These are phyloP conservation scores for Arthrinium phaeospermum DNA, from an alignment of 2,329 filamentous ascomycete species.

Conservation along the genomic window DNA sequence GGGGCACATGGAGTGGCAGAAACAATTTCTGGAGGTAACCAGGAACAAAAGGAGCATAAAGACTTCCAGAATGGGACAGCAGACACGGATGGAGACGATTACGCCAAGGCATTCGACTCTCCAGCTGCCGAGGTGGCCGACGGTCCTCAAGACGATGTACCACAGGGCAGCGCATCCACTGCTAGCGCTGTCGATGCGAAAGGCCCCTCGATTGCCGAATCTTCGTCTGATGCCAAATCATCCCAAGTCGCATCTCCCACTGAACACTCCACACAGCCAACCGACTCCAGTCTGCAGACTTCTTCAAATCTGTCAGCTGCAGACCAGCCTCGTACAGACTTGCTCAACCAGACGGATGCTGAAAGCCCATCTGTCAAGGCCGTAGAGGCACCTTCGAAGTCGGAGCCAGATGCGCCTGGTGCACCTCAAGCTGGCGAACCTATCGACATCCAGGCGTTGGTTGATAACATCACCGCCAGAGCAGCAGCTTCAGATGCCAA, in stretches of 20 bases:
- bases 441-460: conserved; percentile 36
- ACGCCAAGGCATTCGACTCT: conserved; percentile 58
- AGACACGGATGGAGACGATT: conserved; percentile 51
- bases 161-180: conserved; percentile 40
- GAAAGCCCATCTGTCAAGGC: conserved; percentile 20
- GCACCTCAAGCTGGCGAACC: conserved; percentile 23
- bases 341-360: conserved; percentile 2
- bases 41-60: background rate
- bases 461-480: conserved; percentile 36
- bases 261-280: background rate
- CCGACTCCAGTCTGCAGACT: background rate
- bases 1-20: conserved; percentile 22
- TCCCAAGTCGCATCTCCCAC: background rate
- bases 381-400: conserved; percentile 41
- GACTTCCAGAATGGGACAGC: conserved; percentile 17
- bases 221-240: conserved; percentile 25
- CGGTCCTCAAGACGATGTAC: conserved; percentile 47
- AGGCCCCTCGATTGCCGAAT: conserved; percentile 26
- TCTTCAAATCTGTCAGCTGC: background rate
- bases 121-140: conserved; percentile 44
- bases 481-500: conserved; percentile 34
- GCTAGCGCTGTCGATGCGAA: conserved; percentile 28
- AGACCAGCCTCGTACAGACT: background rate
- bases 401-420: conserved; percentile 1
- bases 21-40: background rate